These are phyloP conservation scores for Coemansia sp. DNA, from an alignment of 371 early-diverging fungal species.

Conservation along the genomic window DNA sequence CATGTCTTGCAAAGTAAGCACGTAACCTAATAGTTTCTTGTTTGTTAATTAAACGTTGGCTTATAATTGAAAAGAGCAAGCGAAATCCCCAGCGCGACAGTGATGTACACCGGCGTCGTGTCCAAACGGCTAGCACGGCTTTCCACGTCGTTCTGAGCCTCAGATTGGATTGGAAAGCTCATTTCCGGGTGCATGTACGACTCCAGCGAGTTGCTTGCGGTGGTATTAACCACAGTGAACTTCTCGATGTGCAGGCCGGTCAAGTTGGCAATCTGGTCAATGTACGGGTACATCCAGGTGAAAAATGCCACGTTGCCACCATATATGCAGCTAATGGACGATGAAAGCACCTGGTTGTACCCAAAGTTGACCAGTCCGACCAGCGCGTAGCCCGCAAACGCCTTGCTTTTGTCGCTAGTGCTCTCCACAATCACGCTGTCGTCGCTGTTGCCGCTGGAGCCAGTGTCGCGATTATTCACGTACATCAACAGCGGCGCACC, in stretches of 20 bases:
- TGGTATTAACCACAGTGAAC: conserved; percentile 4
- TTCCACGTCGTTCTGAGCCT: neutral
- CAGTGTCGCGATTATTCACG: neutral
- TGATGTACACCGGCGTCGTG: neutral
- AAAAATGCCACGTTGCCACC: neutral
- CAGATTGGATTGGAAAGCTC: conserved; percentile 3
- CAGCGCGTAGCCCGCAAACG: conserved; percentile 2
- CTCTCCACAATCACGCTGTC: conserved; percentile 4
- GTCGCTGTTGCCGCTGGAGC: too few relatives aligned
- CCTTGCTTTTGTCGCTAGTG: neutral
- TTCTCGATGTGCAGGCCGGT: conserved; percentile 7
- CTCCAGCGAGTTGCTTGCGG: neutral
- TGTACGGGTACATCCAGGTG: conserved; percentile 3
- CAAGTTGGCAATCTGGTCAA: conserved; percentile 4
- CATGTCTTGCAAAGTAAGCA: too few relatives aligned
- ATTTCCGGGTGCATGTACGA: conserved; percentile 5
- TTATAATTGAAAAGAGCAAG: too few relatives aligned
- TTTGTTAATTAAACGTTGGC: too few relatives aligned
- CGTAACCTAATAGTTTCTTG: too few relatives aligned
- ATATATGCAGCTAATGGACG: neutral
- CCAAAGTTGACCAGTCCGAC: conserved; percentile 4
- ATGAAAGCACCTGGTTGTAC: neutral
- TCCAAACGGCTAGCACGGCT: neutral
- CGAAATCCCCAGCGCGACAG: neutral
- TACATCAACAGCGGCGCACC: neutral